phyloP scores from a whole-genome alignment of 2,329 filamentous ascomycete species.

The Seiridium unicorne region DNA sequence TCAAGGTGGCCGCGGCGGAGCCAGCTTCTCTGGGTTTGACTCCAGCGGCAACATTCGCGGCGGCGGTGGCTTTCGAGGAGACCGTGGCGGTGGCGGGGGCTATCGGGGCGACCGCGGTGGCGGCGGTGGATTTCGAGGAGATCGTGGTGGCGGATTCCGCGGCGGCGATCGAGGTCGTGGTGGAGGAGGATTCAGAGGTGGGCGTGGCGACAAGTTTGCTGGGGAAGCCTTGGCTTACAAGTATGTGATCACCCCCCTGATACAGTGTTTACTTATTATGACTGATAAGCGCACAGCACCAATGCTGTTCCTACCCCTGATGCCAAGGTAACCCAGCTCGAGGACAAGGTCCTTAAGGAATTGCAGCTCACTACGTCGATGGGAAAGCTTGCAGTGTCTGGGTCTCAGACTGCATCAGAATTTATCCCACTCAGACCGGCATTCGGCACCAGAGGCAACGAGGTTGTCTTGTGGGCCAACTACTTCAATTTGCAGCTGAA shows the following conservation, averaged over 20 bases:
- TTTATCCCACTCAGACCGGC: conserved; percentile 46
- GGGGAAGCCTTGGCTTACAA: conserved; percentile 25
- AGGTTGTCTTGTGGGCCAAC: conserved; percentile 51
- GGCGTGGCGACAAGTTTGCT: conserved; percentile 17
- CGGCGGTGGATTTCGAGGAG: conserved; percentile 14
- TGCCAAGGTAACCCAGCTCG: conserved; percentile 32
- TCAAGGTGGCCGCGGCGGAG: conserved; percentile 1
- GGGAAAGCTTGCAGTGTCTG: conserved; percentile 29
- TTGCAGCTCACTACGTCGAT: conserved; percentile 33
- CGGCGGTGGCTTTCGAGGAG: conserved; percentile 2
- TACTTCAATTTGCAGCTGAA: conserved; percentile 47
- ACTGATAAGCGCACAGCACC: conserved; percentile 1
- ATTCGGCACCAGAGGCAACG: conserved; percentile 42
- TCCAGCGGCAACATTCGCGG: not conserved
- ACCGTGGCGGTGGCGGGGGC: conserved; percentile 11
- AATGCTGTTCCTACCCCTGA: conserved; percentile 23
- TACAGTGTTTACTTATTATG: no score
- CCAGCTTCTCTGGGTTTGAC: not conserved
- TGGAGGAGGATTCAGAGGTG: conserved; percentile 16
- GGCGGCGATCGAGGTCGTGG: conserved; percentile 12
- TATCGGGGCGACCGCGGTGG: conserved; percentile 11
- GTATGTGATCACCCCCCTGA: conserved; percentile 19
- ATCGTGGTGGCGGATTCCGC: conserved; percentile 14
- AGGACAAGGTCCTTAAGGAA: conserved; percentile 37
- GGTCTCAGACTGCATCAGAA: conserved; percentile 9